Percentiles rank a stretch among this genome's conserved stretches.
These are phyloP conservation scores for Galerina sulciceps DNA, from an alignment of 768 basidiomycete species.

Conservation along the genomic window DNA sequence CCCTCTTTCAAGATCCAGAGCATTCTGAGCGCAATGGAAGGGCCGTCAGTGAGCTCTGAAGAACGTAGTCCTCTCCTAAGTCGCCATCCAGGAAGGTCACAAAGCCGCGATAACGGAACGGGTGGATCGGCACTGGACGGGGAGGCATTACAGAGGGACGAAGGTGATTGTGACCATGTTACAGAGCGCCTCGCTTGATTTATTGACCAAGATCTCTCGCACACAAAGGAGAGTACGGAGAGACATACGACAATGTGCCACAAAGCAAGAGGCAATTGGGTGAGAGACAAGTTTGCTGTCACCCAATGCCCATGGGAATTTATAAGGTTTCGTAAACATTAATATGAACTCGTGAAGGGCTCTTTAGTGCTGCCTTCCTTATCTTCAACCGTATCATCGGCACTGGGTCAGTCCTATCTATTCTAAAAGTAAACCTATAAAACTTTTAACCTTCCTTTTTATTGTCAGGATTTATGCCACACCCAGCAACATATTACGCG, in stretches of 20 bases:
- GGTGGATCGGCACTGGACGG: constrained; percentile 19
- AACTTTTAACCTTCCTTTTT: not conserved
- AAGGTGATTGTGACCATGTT: constrained; percentile 6
- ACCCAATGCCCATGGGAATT: not conserved
- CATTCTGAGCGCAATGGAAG: no score
- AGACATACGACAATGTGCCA: constrained; percentile 52
- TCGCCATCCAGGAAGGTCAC: not conserved
- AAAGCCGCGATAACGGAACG: not conserved
- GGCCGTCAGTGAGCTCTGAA: not conserved
- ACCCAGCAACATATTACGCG: constrained; percentile 66
- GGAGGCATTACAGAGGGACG: constrained; percentile 14
- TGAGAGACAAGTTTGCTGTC: constrained; percentile 32
- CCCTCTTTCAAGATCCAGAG: no score
- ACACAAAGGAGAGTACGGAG: constrained; percentile 29
- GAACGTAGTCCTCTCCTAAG: constrained; percentile 9
- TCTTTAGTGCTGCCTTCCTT: constrained; percentile 61
- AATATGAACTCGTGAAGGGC: constrained; percentile 30
- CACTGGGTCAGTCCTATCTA: constrained; percentile 55
- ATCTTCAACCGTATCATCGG: constrained; percentile 82
- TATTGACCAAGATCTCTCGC: not conserved
- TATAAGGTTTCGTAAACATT: not conserved
- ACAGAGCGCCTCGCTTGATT: not conserved
- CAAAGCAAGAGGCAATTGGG: constrained; percentile 54
- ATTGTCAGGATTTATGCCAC: constrained; percentile 67
- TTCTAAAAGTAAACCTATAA: not conserved